Evolutionary conservation across 371 early-diverging fungal genomes (phyloP).

Genomic region (Mucor mucedo): DNA sequence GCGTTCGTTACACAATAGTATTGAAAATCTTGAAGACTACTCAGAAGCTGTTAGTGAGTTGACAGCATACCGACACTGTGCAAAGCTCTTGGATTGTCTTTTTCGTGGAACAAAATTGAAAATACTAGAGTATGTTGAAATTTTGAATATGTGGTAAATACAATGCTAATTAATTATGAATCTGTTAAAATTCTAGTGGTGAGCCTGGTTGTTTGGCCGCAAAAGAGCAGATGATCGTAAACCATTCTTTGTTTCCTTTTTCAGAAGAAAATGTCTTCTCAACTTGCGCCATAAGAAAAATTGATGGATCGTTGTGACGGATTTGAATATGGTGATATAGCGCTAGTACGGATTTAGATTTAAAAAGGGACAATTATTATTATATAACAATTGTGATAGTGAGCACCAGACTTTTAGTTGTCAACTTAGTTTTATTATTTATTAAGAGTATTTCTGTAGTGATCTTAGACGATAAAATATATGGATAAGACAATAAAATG

Average conservation of each 20-base stretch:
- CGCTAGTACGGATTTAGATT: no score
- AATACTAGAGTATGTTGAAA: conserved; percentile 29
- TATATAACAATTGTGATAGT: no score
- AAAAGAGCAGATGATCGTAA: conserved; percentile 25
- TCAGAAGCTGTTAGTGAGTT: conserved; percentile 25
- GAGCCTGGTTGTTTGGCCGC: conserved; percentile 32
- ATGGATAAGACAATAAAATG: no score
- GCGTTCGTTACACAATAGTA: conserved; percentile 21
- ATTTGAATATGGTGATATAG: no score
- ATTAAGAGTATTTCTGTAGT: no score
- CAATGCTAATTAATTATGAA: conserved; percentile 29
- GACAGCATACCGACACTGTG: conserved; percentile 25
- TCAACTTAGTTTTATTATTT: no score
- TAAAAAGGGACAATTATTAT: no score
- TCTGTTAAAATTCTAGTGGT: conserved; percentile 31
- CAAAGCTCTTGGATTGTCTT: conserved; percentile 21
- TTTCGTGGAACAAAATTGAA: conserved; percentile 18
- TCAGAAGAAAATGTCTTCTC: conserved; percentile 24
- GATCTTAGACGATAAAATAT: no score
- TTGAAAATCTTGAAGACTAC: conserved; percentile 24
- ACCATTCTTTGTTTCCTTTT: conserved; percentile 21
- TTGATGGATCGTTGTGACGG: conserved; percentile 22
- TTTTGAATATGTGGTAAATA: conserved; percentile 22
- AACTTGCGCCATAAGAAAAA: conserved; percentile 26
- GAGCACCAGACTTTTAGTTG: no score